These are phyloP conservation scores for Bromus sterilis DNA, from an alignment of 176 grass and related monocot genomes.

Conservation along the genomic window DNA sequence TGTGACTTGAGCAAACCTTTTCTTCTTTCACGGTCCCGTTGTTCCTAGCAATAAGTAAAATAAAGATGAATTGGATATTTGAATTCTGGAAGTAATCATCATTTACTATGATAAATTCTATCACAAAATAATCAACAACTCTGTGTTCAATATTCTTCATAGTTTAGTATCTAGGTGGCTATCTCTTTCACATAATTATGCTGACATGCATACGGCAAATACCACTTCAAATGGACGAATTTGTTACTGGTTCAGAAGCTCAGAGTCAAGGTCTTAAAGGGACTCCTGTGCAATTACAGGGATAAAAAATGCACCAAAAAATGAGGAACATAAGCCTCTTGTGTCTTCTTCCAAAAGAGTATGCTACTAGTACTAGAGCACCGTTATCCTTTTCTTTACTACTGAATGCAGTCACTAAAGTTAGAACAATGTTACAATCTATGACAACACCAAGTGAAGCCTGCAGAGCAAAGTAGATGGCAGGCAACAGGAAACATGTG, in stretches of 20 bases:
- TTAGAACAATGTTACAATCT: not conserved
- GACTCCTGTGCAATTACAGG: not conserved
- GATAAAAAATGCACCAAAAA: not conserved
- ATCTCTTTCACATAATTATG: not conserved
- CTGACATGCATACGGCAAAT: not conserved
- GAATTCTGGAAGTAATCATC: not conserved
- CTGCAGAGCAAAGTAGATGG: not conserved
- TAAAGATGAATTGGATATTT: not conserved
- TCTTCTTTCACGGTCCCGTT: not conserved
- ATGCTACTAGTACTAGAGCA: not conserved
- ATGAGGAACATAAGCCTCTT: not conserved
- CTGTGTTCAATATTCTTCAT: not conserved
- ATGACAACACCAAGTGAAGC: not conserved
- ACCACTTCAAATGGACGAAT: not conserved
- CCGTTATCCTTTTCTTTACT: not conserved
- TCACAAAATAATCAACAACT: not conserved
- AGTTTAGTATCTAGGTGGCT: not conserved
- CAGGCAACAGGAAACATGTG: not conserved
- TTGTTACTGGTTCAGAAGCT: not conserved
- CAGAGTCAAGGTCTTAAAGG: not conserved
- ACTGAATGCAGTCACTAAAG: not conserved
- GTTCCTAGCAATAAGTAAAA: conserved; percentile 5
- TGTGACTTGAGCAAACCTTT: not conserved
- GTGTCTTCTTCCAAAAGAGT: not conserved
- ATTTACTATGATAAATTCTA: not conserved